Evolutionary conservation across 495 filamentous ascomycete species (phyloP).

Genomic region (Neurospora sp.): DNA sequence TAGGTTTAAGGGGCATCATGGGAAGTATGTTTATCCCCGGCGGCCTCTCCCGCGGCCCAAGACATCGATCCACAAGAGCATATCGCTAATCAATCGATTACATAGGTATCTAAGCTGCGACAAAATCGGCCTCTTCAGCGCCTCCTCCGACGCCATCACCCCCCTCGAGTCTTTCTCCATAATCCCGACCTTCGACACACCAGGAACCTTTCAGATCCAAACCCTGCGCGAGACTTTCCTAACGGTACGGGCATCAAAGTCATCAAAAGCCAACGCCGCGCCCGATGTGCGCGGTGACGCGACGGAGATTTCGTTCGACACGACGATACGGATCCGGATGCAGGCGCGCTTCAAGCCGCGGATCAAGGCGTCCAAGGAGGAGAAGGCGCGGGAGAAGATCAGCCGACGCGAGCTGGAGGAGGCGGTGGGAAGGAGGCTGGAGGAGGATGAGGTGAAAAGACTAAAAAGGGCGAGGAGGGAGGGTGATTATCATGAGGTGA

Average conservation of each 20-base stretch:
- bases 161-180: slow-evolving; percentile 71
- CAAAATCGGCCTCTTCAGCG: slow-evolving; percentile 66
- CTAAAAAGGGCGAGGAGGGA: slow-evolving; percentile 77
- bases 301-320: slow-evolving; percentile 56
- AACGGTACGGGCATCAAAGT: slow-evolving; percentile 36
- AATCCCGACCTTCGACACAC: slow-evolving; percentile 52
- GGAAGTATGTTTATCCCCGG: slow-evolving; percentile 45
- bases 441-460: slow-evolving; percentile 75
- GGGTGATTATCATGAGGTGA: slow-evolving; percentile 80
- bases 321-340: slow-evolving; percentile 79
- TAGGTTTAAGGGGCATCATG: slow-evolving; percentile 81
- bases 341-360: slow-evolving; percentile 88
- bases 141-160: slow-evolving; percentile 68
- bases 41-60: too few species aligned
- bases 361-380: slow-evolving; percentile 64
- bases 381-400: slow-evolving; percentile 74
- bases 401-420: slow-evolving; percentile 81
- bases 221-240: slow-evolving; percentile 54
- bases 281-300: slow-evolving; percentile 74
- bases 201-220: slow-evolving; percentile 59
- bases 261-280: slow-evolving; percentile 23
- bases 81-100: too few species aligned
- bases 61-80: too few species aligned
- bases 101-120: slow-evolving; percentile 63
- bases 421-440: slow-evolving; percentile 60